Evolutionary conservation across 441 rosid species (phyloP).

Genomic region (Populus hybrid): DNA sequence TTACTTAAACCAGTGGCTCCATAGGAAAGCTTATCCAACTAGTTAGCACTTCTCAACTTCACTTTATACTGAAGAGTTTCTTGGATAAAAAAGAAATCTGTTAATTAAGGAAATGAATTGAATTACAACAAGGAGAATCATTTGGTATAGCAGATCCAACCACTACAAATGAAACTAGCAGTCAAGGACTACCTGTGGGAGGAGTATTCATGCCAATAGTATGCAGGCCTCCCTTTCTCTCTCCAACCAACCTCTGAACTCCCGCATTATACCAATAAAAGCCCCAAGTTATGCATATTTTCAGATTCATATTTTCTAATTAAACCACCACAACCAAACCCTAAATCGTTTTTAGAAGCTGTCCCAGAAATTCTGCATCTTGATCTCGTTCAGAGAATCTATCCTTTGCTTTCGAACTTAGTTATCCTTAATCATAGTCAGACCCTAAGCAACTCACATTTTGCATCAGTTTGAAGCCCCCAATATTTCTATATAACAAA

Average conservation of each 20-base stretch:
- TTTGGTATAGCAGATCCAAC: background rate
- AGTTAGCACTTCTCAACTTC: background rate
- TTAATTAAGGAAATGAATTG: background rate
- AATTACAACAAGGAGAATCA: background rate
- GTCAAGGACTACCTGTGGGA: too few relatives aligned
- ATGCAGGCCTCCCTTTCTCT: background rate
- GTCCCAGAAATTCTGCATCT: background rate
- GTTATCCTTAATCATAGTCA: background rate
- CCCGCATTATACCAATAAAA: background rate
- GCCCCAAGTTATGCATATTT: background rate
- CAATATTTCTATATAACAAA: background rate
- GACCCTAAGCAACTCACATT: background rate
- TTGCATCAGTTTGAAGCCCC: background rate
- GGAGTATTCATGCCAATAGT: background rate
- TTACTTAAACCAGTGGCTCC: background rate
- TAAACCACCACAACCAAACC: background rate
- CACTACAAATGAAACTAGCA: background rate
- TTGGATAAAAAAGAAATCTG: background rate
- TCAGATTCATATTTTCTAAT: background rate
- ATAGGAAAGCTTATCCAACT: background rate
- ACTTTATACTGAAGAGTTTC: background rate
- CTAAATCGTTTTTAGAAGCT: background rate
- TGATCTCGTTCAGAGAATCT: background rate
- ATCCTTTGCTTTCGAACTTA: background rate
- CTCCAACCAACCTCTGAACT: background rate